Conservation (phyloP, 441 rosid species). For the Bocquillonia castaneifolia region DNA sequence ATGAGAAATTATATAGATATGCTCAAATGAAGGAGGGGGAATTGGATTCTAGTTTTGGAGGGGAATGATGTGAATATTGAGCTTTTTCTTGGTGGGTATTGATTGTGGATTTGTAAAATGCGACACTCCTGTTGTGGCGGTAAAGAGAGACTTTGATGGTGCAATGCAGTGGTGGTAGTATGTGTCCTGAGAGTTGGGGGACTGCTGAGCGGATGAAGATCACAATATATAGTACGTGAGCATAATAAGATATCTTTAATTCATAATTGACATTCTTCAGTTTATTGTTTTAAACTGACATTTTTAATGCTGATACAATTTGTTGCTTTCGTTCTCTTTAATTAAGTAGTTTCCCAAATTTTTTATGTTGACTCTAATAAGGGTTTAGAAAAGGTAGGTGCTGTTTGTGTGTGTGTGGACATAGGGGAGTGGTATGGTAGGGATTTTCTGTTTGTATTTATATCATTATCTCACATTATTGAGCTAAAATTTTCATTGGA, state of each 20-base stretch:
- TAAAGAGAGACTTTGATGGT: too few relatives aligned
- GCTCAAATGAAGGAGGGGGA: constrained; percentile 59
- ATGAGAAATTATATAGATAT: constrained; percentile 54
- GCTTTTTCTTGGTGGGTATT: neutral
- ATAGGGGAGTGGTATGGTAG: too few relatives aligned
- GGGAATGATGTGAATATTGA: constrained; percentile 9
- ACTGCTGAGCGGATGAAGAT: neutral
- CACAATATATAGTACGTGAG: neutral
- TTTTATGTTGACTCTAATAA: too few relatives aligned
- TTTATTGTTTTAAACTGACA: neutral
- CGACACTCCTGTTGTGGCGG: neutral
- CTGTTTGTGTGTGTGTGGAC: too few relatives aligned
- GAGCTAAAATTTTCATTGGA: neutral
- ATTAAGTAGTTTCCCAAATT: neutral
- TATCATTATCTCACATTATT: too few relatives aligned
- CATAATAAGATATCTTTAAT: neutral
- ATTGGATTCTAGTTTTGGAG: constrained; percentile 15
- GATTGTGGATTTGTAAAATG: neutral
- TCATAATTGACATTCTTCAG: neutral
- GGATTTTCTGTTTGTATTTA: too few relatives aligned
- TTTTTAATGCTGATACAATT: neutral
- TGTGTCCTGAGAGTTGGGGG: neutral
- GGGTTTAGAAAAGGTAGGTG: neutral
- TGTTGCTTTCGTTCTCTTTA: neutral
- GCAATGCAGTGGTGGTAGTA: neutral